These are phyloP conservation scores for Teunomyces kruisii DNA, from an alignment of 805 yeast genomes.

Conservation along the genomic window DNA sequence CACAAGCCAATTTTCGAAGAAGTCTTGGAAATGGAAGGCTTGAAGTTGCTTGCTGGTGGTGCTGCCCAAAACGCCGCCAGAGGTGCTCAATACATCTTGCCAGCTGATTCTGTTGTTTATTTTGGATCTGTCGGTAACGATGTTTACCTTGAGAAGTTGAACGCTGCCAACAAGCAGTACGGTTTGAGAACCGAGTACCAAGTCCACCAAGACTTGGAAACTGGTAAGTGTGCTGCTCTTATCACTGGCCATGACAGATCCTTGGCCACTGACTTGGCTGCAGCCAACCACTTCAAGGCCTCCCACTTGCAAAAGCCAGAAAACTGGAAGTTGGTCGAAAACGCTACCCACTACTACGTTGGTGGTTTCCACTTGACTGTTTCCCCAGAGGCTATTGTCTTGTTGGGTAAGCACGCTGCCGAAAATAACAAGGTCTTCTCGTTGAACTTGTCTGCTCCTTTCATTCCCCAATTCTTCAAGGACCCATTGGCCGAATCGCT, in stretches of 20 bases:
- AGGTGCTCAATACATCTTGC: constrained; percentile 93
- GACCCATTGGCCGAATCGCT: constrained; percentile 76
- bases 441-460: constrained; percentile 93
- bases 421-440: constrained; percentile 72
- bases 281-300: constrained; percentile 95
- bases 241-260: constrained; percentile 88
- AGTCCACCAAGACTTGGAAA: constrained; percentile 71
- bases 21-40: constrained; percentile 57
- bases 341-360: constrained; percentile 80
- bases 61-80: constrained; percentile 99
- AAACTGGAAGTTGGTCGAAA: constrained; percentile 84
- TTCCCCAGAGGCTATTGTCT: constrained; percentile 88
- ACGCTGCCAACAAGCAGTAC: constrained; percentile 79
- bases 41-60: constrained; percentile 91
- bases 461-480: constrained; percentile 93
- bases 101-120: constrained; percentile 79
- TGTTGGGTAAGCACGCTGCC: constrained; percentile 91
- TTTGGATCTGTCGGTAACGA: constrained; percentile 97
- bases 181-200: constrained; percentile 88
- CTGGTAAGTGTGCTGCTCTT: constrained; percentile 98
- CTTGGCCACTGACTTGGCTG: constrained; percentile 92
- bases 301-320: constrained; percentile 84
- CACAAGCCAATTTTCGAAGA: constrained; percentile 88
- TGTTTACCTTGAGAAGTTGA: constrained; percentile 75
- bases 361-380: constrained; percentile 99